Evolutionary conservation across 2,329 filamentous ascomycete species (phyloP).

Genomic region (Colletotrichum karsti): DNA sequence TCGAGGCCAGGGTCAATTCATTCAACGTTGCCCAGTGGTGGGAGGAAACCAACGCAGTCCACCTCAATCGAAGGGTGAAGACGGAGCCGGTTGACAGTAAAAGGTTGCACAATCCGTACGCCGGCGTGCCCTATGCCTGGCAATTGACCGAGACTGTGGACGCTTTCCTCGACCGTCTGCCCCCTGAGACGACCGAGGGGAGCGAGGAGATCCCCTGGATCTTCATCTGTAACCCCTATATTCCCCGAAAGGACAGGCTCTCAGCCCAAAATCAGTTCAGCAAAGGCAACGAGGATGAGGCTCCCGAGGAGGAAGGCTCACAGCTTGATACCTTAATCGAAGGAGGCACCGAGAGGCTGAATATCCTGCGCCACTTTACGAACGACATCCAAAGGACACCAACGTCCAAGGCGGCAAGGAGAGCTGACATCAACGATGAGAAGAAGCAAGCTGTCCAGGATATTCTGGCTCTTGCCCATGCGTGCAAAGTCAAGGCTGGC

Average conservation of each 20-base stretch:
- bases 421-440: constrained; percentile 58
- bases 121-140: constrained; percentile 63
- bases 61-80: constrained; percentile 3
- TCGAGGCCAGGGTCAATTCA: constrained; percentile 57
- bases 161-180: constrained; percentile 73
- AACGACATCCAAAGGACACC: constrained; percentile 50
- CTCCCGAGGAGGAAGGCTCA: constrained; percentile 52
- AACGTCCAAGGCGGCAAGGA: constrained; percentile 44
- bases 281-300: constrained; percentile 58
- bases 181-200: constrained; percentile 68
- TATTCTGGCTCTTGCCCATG: constrained; percentile 68
- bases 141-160: constrained; percentile 70
- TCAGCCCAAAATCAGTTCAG: constrained; percentile 44
- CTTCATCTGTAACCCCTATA: constrained; percentile 73
- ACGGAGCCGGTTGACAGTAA: constrained; percentile 2
- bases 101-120: constrained; percentile 66
- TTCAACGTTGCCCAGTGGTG: constrained; percentile 64
- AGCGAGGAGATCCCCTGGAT: constrained; percentile 70
- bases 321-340: constrained; percentile 58
- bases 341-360: constrained; percentile 60
- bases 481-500: constrained; percentile 67
- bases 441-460: constrained; percentile 58
- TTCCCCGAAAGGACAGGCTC: constrained; percentile 43
- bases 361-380: constrained; percentile 57
- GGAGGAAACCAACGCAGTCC: constrained; percentile 37